These are phyloP conservation scores for Allantophomopsis lycopodina DNA, from an alignment of 2,329 filamentous ascomycete genomes.

Conservation along the genomic window DNA sequence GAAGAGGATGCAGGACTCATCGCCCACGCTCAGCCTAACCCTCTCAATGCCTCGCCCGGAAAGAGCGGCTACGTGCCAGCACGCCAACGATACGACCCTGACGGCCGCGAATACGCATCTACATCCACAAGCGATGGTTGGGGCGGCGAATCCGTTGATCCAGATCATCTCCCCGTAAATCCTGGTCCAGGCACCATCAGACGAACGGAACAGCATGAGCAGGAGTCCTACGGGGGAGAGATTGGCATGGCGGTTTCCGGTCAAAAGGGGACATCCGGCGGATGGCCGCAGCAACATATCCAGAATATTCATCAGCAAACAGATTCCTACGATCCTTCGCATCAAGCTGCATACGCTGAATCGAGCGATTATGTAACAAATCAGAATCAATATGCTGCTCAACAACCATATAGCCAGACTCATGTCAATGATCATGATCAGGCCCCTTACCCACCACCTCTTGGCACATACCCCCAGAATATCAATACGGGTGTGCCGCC, in stretches of 20 bases:
- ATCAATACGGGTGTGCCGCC: too few species aligned
- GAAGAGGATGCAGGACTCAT: conserved; percentile 15
- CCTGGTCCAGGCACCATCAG: not conserved
- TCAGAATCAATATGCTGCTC: too few species aligned
- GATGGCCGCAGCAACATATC: not conserved
- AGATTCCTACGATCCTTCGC: too few species aligned
- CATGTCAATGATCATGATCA: too few species aligned
- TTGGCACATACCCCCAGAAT: too few species aligned
- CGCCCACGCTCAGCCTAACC: conserved; percentile 15
- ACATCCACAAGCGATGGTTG: not conserved
- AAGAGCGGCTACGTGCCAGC: conserved; percentile 12
- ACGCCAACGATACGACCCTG: conserved; percentile 13
- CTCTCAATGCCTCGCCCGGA: conserved; percentile 1
- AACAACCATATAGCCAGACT: too few species aligned
- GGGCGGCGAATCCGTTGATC: not conserved
- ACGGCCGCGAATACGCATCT: conserved; percentile 3
- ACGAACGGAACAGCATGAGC: not conserved
- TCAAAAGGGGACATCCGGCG: not conserved
- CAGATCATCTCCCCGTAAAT: not conserved
- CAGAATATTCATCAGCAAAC: too few species aligned
- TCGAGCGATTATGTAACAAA: too few species aligned
- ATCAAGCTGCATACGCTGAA: too few species aligned
- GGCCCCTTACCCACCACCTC: too few species aligned
- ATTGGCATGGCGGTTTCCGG: not conserved
- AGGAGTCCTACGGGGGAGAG: not conserved